A percentile compares a stretch with the other conserved stretches of the same genome.
Evolutionary conservation across 2,329 filamentous ascomycete species (phyloP).

Genomic region (Arthroderma sp.): DNA sequence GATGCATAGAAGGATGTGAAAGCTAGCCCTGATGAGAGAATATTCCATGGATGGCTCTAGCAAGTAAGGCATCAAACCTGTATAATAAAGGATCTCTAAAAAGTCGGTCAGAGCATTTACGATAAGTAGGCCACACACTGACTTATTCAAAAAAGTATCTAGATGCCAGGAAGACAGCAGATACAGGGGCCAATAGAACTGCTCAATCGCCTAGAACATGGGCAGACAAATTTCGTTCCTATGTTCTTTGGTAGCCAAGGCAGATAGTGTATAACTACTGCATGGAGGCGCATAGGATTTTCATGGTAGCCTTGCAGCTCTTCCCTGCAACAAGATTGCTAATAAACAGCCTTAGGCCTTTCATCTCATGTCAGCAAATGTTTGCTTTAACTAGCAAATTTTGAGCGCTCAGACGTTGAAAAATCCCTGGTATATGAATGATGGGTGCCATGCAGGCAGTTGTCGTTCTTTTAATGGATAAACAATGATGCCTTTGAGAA

Average conservation of each 20-base stretch:
- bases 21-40: neutral
- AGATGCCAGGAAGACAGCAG: neutral
- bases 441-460: neutral
- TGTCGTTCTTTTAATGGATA: too few relatives aligned
- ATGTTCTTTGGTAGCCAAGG: neutral
- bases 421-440: neutral
- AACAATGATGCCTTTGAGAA: too few relatives aligned
- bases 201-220: neutral
- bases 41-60: neutral
- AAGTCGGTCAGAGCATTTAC: neutral
- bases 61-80: neutral
- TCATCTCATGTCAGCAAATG: neutral
- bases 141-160: neutral
- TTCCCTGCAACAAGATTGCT: neutral
- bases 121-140: neutral
- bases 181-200: neutral
- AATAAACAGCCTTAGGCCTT: neutral
- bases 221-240: neutral
- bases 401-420: too few relatives aligned
- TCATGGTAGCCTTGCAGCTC: neutral
- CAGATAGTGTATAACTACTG: neutral
- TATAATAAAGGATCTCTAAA: neutral
- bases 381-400: neutral
- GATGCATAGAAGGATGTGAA: neutral
- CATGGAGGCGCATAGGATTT: neutral